Base-by-base conservation (phyloP, 2,329 filamentous ascomycete species). In the Alternaria arborescens region DNA sequence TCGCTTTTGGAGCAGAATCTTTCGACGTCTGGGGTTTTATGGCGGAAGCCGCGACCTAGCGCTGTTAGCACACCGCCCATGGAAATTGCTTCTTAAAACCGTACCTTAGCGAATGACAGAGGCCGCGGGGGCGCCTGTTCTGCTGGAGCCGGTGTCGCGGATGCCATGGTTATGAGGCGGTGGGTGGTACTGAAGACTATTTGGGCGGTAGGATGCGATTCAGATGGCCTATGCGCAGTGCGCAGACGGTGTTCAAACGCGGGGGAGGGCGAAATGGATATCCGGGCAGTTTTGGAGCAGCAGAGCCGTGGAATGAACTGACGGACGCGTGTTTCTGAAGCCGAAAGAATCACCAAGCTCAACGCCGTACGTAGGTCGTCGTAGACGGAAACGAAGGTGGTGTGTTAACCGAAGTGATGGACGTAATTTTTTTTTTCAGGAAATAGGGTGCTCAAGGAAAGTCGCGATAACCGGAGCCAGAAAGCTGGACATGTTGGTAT, bases 61-160 rank as follows among this genome's bases (percentile, higher is more conserved):
- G 52, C 18, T 43, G 42, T 74, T 55, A 77, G 70, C 47, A 53
- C 26, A 30, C 47, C 34, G 44, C 3, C 12, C 7, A 36, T 12
- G 4, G 26, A 12, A 20, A 28, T 16, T 16, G 47, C 3, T 41
- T 40, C 3, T 40, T 30, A 14, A 14, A 11, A 32, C 71, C 83
- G 60, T 82, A 92, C 91, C 86, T 91, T 93, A 79, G 91, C 91
- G 83, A 93, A 93, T 43, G 90, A 92, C 28, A 61, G 54, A 70
- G 89, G 85, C 79, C 87, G 88, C 54, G 65, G 62, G 81, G 68
- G 66, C 28, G 68, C 55, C 51, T 73, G 68, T 53, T 78, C 76
- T 28, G 69, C 56, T 53, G 72, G 64, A 14, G 70, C 65, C 40
- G 75, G 67, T 44, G 72, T 65, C 52, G 73, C 64, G 57, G 76